These are phyloP conservation scores for Aspergillus brasiliensis DNA, from an alignment of 2,329 filamentous ascomycete genomes.

Conservation along the genomic window DNA sequence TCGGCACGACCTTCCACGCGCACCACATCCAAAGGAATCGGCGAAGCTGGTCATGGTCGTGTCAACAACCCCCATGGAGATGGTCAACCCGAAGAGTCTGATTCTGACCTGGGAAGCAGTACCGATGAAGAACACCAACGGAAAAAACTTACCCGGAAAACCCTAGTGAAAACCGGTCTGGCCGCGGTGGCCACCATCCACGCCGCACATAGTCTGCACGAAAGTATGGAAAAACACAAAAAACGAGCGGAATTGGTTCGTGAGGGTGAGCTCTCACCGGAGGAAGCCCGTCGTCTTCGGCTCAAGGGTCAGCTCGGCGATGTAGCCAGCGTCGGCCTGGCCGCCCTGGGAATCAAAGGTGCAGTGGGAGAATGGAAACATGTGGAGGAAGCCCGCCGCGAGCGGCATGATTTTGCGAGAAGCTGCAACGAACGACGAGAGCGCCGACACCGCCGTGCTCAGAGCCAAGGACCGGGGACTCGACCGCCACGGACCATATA, in stretches of 20 bases:
- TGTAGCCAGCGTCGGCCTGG: conserved; percentile 66
- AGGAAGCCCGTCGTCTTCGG: conserved; percentile 64
- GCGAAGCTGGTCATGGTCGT: conserved; percentile 16
- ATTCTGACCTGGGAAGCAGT: conserved; percentile 58
- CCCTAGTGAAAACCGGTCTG: conserved; percentile 66
- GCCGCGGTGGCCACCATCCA: conserved; percentile 71
- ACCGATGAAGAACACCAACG: conserved; percentile 64
- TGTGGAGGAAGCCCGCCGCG: conserved; percentile 62
- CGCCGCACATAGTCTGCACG: conserved; percentile 66
- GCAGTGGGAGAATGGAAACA: conserved; percentile 69
- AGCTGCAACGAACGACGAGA: conserved; percentile 46
- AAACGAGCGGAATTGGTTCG: conserved; percentile 61
- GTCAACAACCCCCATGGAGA: conserved; percentile 11
- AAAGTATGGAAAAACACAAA: conserved; percentile 65
- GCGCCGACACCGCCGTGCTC: conserved; percentile 46
- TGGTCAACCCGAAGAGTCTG: conserved; percentile 37
- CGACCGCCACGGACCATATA: conserved; percentile 21
- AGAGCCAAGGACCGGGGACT: conserved; percentile 23
- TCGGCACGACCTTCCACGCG: conserved; percentile 26
- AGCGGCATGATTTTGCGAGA: conserved; percentile 57
- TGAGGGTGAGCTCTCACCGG: conserved; percentile 63
- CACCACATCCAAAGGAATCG: conserved; percentile 26
- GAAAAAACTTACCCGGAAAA: conserved; percentile 68
- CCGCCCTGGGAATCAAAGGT: conserved; percentile 67
- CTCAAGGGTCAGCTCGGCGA: conserved; percentile 66